Evolutionary conservation across 768 basidiomycete genomes (phyloP).

Genomic region (Suillus alpinus): DNA sequence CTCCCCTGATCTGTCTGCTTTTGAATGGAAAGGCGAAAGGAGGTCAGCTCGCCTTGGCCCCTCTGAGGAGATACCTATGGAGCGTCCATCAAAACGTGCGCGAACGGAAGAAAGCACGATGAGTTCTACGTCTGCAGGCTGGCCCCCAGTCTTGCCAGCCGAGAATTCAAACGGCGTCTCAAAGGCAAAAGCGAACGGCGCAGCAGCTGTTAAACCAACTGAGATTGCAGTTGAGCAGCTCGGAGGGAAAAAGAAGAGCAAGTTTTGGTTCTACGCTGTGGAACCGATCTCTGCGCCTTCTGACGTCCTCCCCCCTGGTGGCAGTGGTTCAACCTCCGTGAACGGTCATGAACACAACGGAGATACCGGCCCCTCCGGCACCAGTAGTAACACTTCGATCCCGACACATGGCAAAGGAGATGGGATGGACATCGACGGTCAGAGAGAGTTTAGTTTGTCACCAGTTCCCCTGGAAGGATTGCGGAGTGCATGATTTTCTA

Average conservation of each 20-base stretch:
- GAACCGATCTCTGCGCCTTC: constrained; percentile 52
- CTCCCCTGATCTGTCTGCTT: constrained; percentile 46
- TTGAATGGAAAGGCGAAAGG: constrained; percentile 71
- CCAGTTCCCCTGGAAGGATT: constrained; percentile 17
- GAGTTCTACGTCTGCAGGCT: constrained; percentile 44
- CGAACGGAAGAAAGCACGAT: constrained; percentile 72
- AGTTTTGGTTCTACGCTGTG: constrained; percentile 87
- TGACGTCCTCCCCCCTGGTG: constrained; percentile 16
- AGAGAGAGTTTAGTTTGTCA: constrained; percentile 13
- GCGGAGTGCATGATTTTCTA: constrained; percentile 12
- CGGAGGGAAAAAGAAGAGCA: constrained; percentile 80
- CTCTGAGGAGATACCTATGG: constrained; percentile 46
- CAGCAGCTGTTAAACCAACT: constrained; percentile 65
- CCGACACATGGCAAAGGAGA: constrained; percentile 3
- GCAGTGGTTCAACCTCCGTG: constrained; percentile 13
- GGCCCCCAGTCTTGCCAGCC: constrained; percentile 25
- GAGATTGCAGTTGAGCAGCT: constrained; percentile 76
- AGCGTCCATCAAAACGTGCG: constrained; percentile 64
- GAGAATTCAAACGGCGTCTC: constrained; percentile 33
- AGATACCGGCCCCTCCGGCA: constrained; percentile 8
- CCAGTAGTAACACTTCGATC: constrained; percentile 8
- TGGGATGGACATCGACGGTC: constrained; percentile 24
- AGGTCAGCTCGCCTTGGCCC: constrained; percentile 69
- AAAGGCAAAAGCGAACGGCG: constrained; percentile 52
- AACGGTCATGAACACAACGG: constrained; percentile 22